These are phyloP conservation scores for Imleria badia DNA, from an alignment of 768 basidiomycete genomes.

Conservation along the genomic window DNA sequence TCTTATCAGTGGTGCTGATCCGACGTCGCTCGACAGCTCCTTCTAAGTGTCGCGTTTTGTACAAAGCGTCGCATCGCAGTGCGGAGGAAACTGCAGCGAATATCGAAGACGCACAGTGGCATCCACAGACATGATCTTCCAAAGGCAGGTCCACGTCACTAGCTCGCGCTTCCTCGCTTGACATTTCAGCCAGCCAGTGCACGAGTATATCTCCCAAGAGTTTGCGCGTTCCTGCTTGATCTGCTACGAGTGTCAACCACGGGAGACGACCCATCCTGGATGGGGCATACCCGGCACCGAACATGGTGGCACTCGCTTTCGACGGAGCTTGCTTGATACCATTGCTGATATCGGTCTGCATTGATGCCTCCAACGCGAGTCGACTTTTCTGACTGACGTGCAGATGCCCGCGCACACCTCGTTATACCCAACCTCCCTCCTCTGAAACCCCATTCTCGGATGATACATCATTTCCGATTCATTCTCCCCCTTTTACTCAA, in stretches of 20 bases:
- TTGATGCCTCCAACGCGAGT: background rate
- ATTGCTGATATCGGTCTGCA: conserved; percentile 64
- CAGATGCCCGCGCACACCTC: conserved; percentile 67
- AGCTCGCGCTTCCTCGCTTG: background rate
- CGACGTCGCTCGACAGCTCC: conserved; percentile 40
- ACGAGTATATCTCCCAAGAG: conserved; percentile 69
- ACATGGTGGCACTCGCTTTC: conserved; percentile 61
- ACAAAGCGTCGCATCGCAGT: conserved; percentile 69
- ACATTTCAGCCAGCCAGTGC: conserved; percentile 48
- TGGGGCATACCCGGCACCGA: conserved; percentile 74
- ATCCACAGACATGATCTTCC: conserved; percentile 59
- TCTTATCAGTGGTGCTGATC: background rate
- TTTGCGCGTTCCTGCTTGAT: conserved; percentile 74
- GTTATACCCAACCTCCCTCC: conserved; percentile 72
- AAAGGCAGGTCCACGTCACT: conserved; percentile 40
- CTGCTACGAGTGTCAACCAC: conserved; percentile 68
- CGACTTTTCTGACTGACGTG: conserved; percentile 5
- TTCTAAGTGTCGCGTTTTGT: conserved; percentile 60
- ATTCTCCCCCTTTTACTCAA: conserved; percentile 59
- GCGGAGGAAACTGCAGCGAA: conserved; percentile 59
- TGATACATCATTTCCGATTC: conserved; percentile 81
- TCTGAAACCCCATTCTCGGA: conserved; percentile 69
- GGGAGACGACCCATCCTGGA: conserved; percentile 63
- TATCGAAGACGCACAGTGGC: conserved; percentile 59
- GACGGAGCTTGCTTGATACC: conserved; percentile 68